Evolutionary conservation across 352 stramenopile species (phyloP), one percentile per base, ranked within the genome.

Genomic region (Globisporangium irregulare): DNA sequence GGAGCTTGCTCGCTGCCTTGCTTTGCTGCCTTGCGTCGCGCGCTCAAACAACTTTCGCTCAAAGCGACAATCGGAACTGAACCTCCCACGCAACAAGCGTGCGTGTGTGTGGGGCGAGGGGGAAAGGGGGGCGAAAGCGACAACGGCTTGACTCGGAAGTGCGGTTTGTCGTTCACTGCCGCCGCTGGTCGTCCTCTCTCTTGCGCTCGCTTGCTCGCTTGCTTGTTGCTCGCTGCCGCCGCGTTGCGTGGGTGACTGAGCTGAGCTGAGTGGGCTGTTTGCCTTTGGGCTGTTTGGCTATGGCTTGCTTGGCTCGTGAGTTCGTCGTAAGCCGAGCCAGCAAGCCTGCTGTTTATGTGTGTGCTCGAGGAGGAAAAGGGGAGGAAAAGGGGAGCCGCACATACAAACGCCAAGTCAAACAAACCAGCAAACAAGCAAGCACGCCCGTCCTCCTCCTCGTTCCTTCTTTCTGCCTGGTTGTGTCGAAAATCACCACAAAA

Each of bases 51-150:
- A 62, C 56, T 32, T 48, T 24, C 56, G 56, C 56, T 62, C 61
- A 59, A 58, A 66, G 61, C 61, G 22, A 66, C 61, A 67, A 67
- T 67, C 61, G 46, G 61, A 67, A 67, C 61, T 67, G 61, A 67
- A 67, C 61, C 48, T 59, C 46, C 43, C 54, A 60, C 54, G 54
- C 54, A 60, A 41, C 54, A 36, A 25, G 14, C 5, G 59, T 6
- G 20, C 27, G 27, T 32, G 22, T 59, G 56, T 46, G 56, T 48
- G 29, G 32, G 55, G 27, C 29, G 41, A 53, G 41, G 60, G 38
- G 59, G 18, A 53, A 56, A 56, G 38, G 36, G 41, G 58, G 38
- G 12, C 59, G 41, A 64, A 64, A 22, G n/a, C 34, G 46, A 55
- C 59, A 24, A 50, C 41, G n/a, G 15, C 15, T 20, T 9, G 41